These are phyloP conservation scores for Lipomyces anomalus DNA, from an alignment of 805 yeast genomes.

Conservation along the genomic window DNA sequence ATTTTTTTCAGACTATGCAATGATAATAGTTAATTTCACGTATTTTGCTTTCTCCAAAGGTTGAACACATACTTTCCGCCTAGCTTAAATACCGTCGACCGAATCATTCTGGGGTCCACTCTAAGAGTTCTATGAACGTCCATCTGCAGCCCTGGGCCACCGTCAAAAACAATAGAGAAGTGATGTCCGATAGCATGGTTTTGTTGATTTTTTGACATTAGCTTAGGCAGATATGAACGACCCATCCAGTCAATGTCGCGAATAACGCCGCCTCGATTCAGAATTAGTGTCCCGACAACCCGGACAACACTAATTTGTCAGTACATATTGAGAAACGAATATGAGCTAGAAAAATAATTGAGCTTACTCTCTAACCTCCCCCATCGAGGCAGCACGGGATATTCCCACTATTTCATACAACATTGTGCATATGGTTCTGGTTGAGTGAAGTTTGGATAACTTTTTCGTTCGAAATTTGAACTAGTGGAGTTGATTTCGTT, in stretches of 20 bases:
- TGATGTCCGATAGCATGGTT: slow-evolving; percentile 86
- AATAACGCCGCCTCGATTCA: slow-evolving; percentile 90
- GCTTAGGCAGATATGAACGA: slow-evolving; percentile 67
- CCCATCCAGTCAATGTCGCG: slow-evolving; percentile 79
- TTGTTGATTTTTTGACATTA: slow-evolving; percentile 80
- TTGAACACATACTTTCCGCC: slow-evolving; percentile 23
- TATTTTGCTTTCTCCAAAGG: neutral
- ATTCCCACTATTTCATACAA: slow-evolving; percentile 85
- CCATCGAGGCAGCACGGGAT: slow-evolving; percentile 64
- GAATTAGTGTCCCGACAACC: slow-evolving; percentile 75
- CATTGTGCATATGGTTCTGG: slow-evolving; percentile 41
- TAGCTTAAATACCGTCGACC: slow-evolving; percentile 61
- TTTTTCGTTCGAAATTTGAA: neutral
- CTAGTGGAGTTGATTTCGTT: too few relatives aligned
- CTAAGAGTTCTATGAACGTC: slow-evolving; percentile 75
- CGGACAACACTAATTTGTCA: slow-evolving; percentile 36
- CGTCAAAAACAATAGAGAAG: slow-evolving; percentile 80
- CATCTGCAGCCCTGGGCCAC: slow-evolving; percentile 77
- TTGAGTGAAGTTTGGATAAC: neutral
- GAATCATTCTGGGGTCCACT: slow-evolving; percentile 84
- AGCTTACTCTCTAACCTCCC: slow-evolving; percentile 56
- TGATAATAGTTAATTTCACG: neutral
- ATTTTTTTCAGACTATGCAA: neutral
- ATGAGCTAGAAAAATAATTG: neutral
- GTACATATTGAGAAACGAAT: neutral